These are phyloP conservation scores for Lasiosphaeria miniovina DNA, from an alignment of 495 filamentous ascomycete genomes.

Conservation along the genomic window DNA sequence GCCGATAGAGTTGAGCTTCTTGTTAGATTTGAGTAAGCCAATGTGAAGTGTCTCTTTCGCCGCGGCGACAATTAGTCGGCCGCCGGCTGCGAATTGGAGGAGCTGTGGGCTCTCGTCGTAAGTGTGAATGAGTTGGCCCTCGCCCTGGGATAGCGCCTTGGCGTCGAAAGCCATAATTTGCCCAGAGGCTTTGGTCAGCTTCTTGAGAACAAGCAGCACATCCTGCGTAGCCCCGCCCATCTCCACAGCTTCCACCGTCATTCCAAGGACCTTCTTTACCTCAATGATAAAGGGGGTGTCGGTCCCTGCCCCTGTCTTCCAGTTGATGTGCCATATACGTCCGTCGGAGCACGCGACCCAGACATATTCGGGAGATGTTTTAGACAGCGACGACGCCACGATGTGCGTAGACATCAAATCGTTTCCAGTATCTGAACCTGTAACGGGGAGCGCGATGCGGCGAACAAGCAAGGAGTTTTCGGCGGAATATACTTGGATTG, in stretches of 20 bases:
- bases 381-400: constrained; percentile 58
- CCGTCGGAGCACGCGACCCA: constrained; percentile 70
- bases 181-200: constrained; percentile 21
- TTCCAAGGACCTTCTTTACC: constrained; percentile 38
- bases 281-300: constrained; percentile 36
- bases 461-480: constrained; percentile 74
- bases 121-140: constrained; percentile 31
- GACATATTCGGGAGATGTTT: constrained; percentile 53
- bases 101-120: constrained; percentile 31
- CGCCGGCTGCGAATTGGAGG: constrained; percentile 28
- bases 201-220: constrained; percentile 43
- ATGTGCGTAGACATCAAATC: constrained; percentile 33
- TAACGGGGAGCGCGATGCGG: constrained; percentile 45
- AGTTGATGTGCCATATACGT: constrained; percentile 69
- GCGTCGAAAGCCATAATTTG: constrained; percentile 44
- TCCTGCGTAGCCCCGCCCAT: constrained; percentile 36
- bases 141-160: constrained; percentile 19
- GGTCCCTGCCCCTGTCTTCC: constrained; percentile 57
- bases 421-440: constrained; percentile 22
- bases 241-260: constrained; percentile 43
- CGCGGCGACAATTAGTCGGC: constrained; percentile 37
- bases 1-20: constrained; percentile 22
- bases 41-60: constrained; percentile 37
- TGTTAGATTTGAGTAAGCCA: constrained; percentile 30
- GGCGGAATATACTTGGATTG: constrained; percentile 78